Base-by-base conservation (phyloP, 805 yeast species). In the Saccharomycopsis sp. region DNA sequence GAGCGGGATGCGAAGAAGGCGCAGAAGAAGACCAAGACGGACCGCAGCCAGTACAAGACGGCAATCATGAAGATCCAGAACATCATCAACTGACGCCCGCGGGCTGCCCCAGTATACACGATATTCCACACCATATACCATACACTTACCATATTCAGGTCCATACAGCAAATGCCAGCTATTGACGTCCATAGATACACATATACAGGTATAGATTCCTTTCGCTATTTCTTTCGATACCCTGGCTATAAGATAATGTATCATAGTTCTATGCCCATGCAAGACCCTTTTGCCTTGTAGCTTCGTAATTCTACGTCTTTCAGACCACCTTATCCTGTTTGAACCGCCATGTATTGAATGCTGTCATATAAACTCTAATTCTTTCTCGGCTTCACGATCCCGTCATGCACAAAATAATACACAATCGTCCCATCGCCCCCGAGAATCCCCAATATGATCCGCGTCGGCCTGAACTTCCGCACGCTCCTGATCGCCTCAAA, bases 401-500 rank as follows among this genome's bases (percentile, higher is more conserved):
- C 91, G 64, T 81, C 82, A 67, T 84, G 81, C 16, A 84, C 74
- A 66, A 80, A 79, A 67, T 87, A 86, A 64, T 82, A 87, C n/a
- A 85, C 85, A 18, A 84, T 75, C 0, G 91, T 83, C 1, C 89
- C 85, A 66, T 87, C 94, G 57, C 78, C 78, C 63, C 80, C 83
- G 1, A 80, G 76, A 5, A 86, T 72, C 0, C 81, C 91, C 34
- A 82, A 61, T 0, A 84, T 71, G 2, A 87, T 61, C 57, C 83
- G 70, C 50, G 68, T 69, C 0, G 82, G 80, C 24, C 80, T 65
- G 4, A 40, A 8, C 18, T 14, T 3, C 0, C 60, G 59, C 1
- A n/a, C 44, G n/a, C 34, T 20, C 16, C 15, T 52, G 15, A 54
- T 21, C 18, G 37, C 15, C 15, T 9, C 20, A 16, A 47, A 46